These are phyloP conservation scores for Conticribra guillardii DNA, from an alignment of 108 stramenopile genomes.

Conservation along the genomic window DNA sequence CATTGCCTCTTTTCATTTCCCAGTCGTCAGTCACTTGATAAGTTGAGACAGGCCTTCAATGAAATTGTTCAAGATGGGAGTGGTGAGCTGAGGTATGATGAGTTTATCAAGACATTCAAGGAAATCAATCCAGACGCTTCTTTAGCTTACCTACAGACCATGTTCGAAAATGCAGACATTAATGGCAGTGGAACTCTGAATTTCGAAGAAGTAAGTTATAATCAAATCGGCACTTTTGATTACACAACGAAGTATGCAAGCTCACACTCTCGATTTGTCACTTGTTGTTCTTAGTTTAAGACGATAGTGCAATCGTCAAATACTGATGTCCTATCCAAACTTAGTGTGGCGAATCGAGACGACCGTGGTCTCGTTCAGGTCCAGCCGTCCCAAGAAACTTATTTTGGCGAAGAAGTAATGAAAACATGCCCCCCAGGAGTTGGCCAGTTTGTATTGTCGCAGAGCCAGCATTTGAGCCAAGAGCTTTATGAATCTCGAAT, in stretches of 20 bases:
- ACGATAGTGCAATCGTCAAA: constrained; percentile 25
- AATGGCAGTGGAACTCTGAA: constrained; percentile 50
- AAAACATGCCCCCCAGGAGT: constrained; percentile 33
- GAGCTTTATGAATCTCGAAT: constrained; percentile 81
- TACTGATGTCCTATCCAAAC: constrained; percentile 36
- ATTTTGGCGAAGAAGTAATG: constrained; percentile 67
- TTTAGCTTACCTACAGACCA: constrained; percentile 26
- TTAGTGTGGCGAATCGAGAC: constrained; percentile 58
- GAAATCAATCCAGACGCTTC: constrained; percentile 32
- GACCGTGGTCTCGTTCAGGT: constrained; percentile 65
- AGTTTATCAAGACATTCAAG: constrained; percentile 47
- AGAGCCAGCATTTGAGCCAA: constrained; percentile 56
- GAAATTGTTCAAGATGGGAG: constrained; percentile 49
- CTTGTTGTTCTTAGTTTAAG: too few relatives aligned
- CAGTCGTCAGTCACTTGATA: constrained; percentile 15
- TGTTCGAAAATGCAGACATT: constrained; percentile 52
- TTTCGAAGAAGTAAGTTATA: too few relatives aligned
- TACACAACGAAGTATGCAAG: too few relatives aligned
- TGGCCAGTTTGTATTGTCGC: constrained; percentile 52
- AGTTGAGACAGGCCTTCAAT: constrained; percentile 43
- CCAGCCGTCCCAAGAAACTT: constrained; percentile 55
- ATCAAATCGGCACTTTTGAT: too few relatives aligned
- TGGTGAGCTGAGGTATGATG: constrained; percentile 51
- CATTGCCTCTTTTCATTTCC: not conserved
- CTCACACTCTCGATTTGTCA: too few relatives aligned